Base-by-base conservation (phyloP, 129 eudicot species). In the Flaveria sonorensis region DNA sequence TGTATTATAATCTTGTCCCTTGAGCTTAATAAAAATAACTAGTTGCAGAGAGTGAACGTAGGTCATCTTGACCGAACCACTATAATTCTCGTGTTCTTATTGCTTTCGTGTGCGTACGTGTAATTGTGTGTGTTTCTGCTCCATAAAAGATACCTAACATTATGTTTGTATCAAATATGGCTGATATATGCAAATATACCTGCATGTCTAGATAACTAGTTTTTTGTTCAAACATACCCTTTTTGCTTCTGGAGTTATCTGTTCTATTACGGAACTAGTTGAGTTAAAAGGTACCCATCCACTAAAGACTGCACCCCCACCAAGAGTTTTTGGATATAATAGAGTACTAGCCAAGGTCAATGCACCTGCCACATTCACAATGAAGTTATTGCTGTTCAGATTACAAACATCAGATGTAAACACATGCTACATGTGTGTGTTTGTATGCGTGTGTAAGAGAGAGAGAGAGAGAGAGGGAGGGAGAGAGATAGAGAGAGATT, bases 201-300 rank as follows among this genome's bases (percentile, higher is more conserved):
- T 57, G 56, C 36, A 70, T 56, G 24, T 59, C 24, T 59, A 60
- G 23, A 1, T 59, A 40, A 51, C 56, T 77, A 43, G 40, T 51
- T 66, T 50, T 2, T 56, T 7, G 39, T 47, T 19, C 4, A 24
- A 70, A 59, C 51, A 60, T 77, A 95, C 99, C 96, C 83, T 81
- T 82, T 89, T 95, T 15, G 96, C 97, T 14, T 89, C 97, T n/a
- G 91, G 84, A 18, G 96, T 86, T 55, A 89, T 81, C 59, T 72
- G 89, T 51, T 83, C 88, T 50, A 85, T 32, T 53, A 92, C 68
- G 61, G 96, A 87, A 52, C 72, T 67, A 28, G 73, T 76, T 18
- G 91, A 85, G 80, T 92, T 92, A 61, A 95, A 89, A 32, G 99
- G 97, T 60, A 95, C 96, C 97, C 97, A 95, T 77, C 99, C 99